phyloP scores from a whole-genome alignment of 495 filamentous ascomycete genomes.

The Polyplosphaeria fusca region DNA sequence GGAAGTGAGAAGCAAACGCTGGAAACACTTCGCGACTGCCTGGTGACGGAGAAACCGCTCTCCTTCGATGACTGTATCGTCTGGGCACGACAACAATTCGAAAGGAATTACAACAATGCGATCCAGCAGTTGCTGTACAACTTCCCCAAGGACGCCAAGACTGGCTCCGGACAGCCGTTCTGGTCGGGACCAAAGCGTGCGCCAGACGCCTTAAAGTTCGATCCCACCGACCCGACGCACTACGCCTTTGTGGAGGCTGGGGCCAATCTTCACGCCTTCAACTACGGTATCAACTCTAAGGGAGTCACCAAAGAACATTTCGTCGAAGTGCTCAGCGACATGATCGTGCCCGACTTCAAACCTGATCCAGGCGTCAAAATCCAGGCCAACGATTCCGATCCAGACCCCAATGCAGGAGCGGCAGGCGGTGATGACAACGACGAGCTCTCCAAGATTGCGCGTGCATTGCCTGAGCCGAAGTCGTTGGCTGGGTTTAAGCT shows the following conservation, averaged over 20 bases:
- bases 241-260: slow-evolving; percentile 81
- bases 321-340: slow-evolving; percentile 73
- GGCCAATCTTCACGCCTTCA: slow-evolving; percentile 94
- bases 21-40: slow-evolving; percentile 81
- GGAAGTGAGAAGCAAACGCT: slow-evolving; percentile 96
- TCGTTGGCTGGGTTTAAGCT: slow-evolving; percentile 81
- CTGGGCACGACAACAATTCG: slow-evolving; percentile 91
- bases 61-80: slow-evolving; percentile 93
- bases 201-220: slow-evolving; percentile 86
- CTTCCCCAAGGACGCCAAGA: slow-evolving; percentile 91
- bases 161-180: slow-evolving; percentile 84
- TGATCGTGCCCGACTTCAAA: slow-evolving; percentile 95
- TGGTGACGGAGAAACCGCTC: slow-evolving; percentile 89
- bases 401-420: slow-evolving; percentile 76
- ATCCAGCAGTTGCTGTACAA: slow-evolving; percentile 97
- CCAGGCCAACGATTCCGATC: slow-evolving; percentile 91
- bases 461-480: slow-evolving; percentile 69
- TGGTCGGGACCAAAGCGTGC: slow-evolving; percentile 99
- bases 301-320: slow-evolving; percentile 66
- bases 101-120: slow-evolving; percentile 94
- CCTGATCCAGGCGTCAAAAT: slow-evolving; percentile 93
- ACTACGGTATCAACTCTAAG: slow-evolving; percentile 89
- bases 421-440: slow-evolving; percentile 60
- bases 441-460: slow-evolving; percentile 66
- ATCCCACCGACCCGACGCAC: slow-evolving; percentile 77